Base-by-base conservation (phyloP, 768 basidiomycete species). In the Rhizopogon vinicolor region DNA sequence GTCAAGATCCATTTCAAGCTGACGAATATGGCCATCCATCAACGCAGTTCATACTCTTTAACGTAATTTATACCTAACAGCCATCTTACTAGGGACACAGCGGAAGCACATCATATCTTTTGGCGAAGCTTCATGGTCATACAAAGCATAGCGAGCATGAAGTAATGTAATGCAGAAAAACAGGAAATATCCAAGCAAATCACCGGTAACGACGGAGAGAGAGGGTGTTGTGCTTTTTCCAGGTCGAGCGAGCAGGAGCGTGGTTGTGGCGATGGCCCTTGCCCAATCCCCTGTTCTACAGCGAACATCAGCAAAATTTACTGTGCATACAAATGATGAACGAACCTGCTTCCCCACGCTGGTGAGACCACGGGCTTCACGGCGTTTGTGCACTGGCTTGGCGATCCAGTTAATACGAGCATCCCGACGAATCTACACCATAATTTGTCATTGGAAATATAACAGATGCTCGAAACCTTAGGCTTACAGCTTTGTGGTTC, bases 211-310 rank as follows among this genome's bases (percentile, higher is more conserved):
- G 86, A 68, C 87, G 90, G 60, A 92, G 82, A 72, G 85, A 88
- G 82, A 92, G 89, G 14, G 95, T 97, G 84, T 98, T 99, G 93
- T 98, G 91, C 72, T 82, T 93, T 76, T 91, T 93, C 94, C 94
- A 98, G 75, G 90, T 93, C 9, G 93, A 88, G 60, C 86, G 84
- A 64, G 86, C 84, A 44, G 93, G 93, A 43, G 87, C 85, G 72
- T 98, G 92, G 78, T 98, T 97, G 91, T 93, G 78, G 62, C 87
- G 85, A 69, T 90, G 84, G 45, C 96, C 96, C 75, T 98, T 98
- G 78, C 94, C 96, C 68, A 98, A 73, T 65, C 97, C 96, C 75
- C 96, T 89, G 80, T 97, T 98, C 92, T 93, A 62, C 9, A 29
- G 18, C 12, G 45, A 44, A 54, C n/a, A 10, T 62, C 28, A 57